These are phyloP conservation scores for Trametes cingulata DNA, from an alignment of 768 basidiomycete species.

Conservation along the genomic window DNA sequence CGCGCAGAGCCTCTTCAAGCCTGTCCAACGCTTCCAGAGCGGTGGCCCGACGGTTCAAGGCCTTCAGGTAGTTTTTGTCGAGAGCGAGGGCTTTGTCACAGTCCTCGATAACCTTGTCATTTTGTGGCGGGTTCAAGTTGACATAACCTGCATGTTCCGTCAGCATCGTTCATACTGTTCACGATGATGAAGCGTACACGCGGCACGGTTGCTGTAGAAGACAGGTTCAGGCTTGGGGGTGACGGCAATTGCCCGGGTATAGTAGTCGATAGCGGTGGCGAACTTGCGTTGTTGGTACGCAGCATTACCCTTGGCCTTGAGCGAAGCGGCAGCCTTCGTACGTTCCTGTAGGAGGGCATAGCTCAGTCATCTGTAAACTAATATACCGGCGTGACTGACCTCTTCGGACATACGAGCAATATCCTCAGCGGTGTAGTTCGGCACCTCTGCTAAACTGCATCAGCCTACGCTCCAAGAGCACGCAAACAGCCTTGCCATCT, in stretches of 20 bases:
- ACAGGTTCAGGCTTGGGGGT: constrained; percentile 85
- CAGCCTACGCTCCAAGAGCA: constrained; percentile 2
- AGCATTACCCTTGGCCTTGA: constrained; percentile 72
- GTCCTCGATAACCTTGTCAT: constrained; percentile 81
- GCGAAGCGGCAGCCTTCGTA: constrained; percentile 55
- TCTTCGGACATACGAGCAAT: constrained; percentile 58
- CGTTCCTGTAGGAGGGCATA: constrained; percentile 63
- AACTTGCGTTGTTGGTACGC: constrained; percentile 69
- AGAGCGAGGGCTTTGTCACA: constrained; percentile 86
- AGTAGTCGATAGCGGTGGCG: constrained; percentile 57
- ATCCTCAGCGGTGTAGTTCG: constrained; percentile 50
- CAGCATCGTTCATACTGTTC: neutral
- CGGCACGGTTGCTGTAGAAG: constrained; percentile 96
- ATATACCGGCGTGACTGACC: constrained; percentile 38
- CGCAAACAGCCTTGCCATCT: no score
- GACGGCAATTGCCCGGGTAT: constrained; percentile 74
- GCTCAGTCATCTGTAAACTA: neutral
- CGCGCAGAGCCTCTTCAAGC: constrained; percentile 76
- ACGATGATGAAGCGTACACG: constrained; percentile 59
- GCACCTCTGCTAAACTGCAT: constrained; percentile 37
- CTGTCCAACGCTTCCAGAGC: constrained; percentile 79
- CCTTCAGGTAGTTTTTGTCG: constrained; percentile 85
- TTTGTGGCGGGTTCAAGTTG: constrained; percentile 83
- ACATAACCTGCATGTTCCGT: constrained; percentile 66
- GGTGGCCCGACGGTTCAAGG: constrained; percentile 84